Percentiles rank a stretch among this genome's conserved stretches.
Conservation (phyloP, 495 filamentous ascomycete species). For the Thermothielavioides terrestris region DNA sequence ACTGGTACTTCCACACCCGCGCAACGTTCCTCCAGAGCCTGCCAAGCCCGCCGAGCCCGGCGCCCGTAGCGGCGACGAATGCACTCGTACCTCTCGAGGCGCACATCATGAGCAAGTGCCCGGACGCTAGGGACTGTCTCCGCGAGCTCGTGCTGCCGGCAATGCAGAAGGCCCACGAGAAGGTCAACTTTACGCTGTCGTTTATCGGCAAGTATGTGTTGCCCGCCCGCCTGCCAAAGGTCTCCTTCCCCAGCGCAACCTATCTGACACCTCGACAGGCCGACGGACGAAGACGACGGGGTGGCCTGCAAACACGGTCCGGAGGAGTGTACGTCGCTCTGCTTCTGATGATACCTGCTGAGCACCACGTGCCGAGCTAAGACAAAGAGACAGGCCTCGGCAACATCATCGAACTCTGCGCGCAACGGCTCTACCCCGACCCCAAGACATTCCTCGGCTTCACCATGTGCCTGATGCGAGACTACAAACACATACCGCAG, state of each 20-base stretch:
- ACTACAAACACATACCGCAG: slow-evolving; percentile 67
- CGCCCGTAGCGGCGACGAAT: not conserved
- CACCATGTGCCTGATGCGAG: slow-evolving; percentile 69
- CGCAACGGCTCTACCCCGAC: slow-evolving; percentile 66
- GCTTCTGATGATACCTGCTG: not conserved
- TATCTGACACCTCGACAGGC: slow-evolving; percentile 20
- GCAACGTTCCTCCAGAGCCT: not conserved
- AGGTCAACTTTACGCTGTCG: slow-evolving; percentile 83
- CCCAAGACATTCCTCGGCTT: slow-evolving; percentile 86
- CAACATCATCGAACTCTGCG: slow-evolving; percentile 90
- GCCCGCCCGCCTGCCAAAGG: not conserved
- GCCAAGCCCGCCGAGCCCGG: not conserved
- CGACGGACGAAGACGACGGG: slow-evolving; percentile 50
- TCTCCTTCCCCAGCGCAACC: not conserved
- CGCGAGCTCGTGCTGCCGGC: slow-evolving; percentile 72
- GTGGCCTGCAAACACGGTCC: slow-evolving; percentile 83
- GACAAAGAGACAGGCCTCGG: slow-evolving; percentile 62
- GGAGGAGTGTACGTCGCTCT: slow-evolving; percentile 49
- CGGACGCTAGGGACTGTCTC: slow-evolving; percentile 75
- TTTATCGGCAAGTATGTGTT: slow-evolving; percentile 71
- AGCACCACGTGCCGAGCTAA: too few species aligned
- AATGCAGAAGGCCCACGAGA: slow-evolving; percentile 70
- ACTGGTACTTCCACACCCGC: slow-evolving; percentile 3
- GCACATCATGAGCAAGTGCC: slow-evolving; percentile 94
- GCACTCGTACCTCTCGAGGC: slow-evolving; percentile 67